Base-by-base conservation (phyloP, 2,329 filamentous ascomycete species). In the Tolypocladium sp. region DNA sequence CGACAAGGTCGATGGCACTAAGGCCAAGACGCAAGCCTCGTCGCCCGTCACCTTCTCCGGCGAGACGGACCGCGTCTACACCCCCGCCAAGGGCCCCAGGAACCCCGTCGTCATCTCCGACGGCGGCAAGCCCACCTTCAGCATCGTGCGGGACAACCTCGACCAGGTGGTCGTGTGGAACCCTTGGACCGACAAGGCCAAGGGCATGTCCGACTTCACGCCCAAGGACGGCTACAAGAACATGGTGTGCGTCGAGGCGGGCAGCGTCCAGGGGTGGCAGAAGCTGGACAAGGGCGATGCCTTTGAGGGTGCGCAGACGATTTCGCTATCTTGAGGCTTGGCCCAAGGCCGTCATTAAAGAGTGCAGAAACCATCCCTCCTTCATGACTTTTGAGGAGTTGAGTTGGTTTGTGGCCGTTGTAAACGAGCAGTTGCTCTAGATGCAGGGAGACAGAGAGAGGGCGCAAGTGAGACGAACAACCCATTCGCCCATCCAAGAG, bases 121-220 rank as follows among this genome's bases (percentile, higher is more conserved):
- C 67, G 81, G 75, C 56, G 87, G 84, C 61, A 82, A 82, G 68
- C 79, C 86, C 17, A 77, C 82, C 56, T 92, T 89, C 77, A 85
- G 86, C 61, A 81, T 97, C 58, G 84, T 88, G 46, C 85, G 94
- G 62, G 91, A 97, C 74, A 92, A 91, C 65, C 81, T 99, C 65
- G 83, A 84, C 62, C 91, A 97, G 65, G 87, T 94, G 20, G 93
- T 97, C 1, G 89, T 97, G 37, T 99, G 94, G 94, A 99, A 99
- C 75, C 94, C 94, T 2, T 97, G 93, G 92, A 81, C 82, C 46
- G 90, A 92, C 63, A 96, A 95, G 79, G 86, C 90, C 1, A 84
- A 86, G 66, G 82, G 82, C 6, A 96, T 96, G 77, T 86, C 79
- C 57, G 94, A 99, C 74, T 97, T 97, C 71, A 83, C 82, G 60